These are phyloP conservation scores for Naganishia liquefaciens DNA, from an alignment of 1,284 basidiomycete genomes.

Conservation along the genomic window DNA sequence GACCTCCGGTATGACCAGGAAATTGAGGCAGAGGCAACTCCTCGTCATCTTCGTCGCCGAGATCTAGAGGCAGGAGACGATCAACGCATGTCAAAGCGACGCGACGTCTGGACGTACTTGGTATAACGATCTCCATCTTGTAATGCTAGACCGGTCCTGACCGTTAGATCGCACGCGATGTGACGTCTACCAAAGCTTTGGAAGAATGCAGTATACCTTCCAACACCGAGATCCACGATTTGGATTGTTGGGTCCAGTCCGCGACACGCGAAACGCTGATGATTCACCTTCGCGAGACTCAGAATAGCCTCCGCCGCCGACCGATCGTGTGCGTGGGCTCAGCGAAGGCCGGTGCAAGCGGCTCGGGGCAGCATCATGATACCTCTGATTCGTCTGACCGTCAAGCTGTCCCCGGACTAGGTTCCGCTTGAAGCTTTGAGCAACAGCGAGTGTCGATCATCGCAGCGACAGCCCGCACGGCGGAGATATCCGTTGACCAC, in stretches of 20 bases:
- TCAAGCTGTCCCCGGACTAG: no score
- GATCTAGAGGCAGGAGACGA: slow-evolving; percentile 35
- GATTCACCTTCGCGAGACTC: neutral
- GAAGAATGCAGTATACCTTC: neutral
- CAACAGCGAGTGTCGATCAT: no score
- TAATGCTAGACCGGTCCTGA: neutral
- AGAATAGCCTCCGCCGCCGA: neutral
- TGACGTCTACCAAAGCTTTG: neutral
- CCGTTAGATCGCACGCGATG: neutral
- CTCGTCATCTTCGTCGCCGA: slow-evolving; percentile 47
- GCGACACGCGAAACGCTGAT: neutral
- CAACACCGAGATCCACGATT: neutral
- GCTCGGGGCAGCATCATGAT: no score
- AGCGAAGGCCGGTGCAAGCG: no score
- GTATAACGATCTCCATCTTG: slow-evolving; percentile 46
- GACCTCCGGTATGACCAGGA: slow-evolving; percentile 37
- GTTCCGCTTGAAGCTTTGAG: no score
- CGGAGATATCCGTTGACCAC: no score
- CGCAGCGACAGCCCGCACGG: no score
- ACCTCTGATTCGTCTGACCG: no score
- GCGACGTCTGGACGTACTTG: slow-evolving; percentile 39
- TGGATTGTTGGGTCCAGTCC: neutral
- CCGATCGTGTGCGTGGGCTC: no score
- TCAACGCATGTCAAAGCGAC: neutral
- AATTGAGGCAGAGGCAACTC: slow-evolving; percentile 44